Evolutionary conservation across 768 basidiomycete genomes (phyloP), one percentile per base, ranked within the genome.

Genomic region (Coprinopsis marcescibilis): DNA sequence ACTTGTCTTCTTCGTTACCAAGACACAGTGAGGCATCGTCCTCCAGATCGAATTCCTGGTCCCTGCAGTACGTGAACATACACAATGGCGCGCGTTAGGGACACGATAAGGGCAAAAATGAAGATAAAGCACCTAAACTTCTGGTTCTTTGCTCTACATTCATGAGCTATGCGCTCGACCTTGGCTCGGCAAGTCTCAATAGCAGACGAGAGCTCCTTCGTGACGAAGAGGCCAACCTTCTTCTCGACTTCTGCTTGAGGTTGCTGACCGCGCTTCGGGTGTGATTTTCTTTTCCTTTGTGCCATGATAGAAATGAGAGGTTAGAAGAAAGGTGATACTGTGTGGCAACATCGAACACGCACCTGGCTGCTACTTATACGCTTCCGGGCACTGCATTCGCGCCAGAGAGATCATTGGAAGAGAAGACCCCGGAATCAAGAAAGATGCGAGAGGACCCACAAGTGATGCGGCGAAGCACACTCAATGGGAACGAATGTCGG

Each of bases 11-110:
- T 15, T 52, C 52, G 37, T 43, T 26, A 51, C 55, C 57, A 35
- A 49, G 6, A 77, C 62, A 57, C 77, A 79, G 7, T 68, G 61
- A 4, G 71, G 62, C 43, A 56, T 80, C 77, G 24, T 73, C 72
- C 57, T 77, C 76, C 7, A 81, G 60, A 51, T 81, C 78, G 50
- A 79, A 80, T 50, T 77, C 77, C 32, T 71, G 59, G 52, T 80
- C 78, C 46, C 77, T 80, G 35, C 19, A 8, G 37, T n/a, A n/a
- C n/a, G 21, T 14, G 41, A 21, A 4, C 21, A 3, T 5, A n/a
- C 20, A 34, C 10, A 36, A 8, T 11, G 35, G 15, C 7, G 7
- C 35, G 17, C 15, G 17, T 36, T 7, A 36, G 35, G 7, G 17
- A 7, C 10, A 36, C 8, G 8, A 36, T n/a, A n/a, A 15, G 13